Percentiles rank a stretch among this genome's conserved stretches.
Conservation (phyloP, 768 basidiomycete species). For the Gloeophyllum trabeum region DNA sequence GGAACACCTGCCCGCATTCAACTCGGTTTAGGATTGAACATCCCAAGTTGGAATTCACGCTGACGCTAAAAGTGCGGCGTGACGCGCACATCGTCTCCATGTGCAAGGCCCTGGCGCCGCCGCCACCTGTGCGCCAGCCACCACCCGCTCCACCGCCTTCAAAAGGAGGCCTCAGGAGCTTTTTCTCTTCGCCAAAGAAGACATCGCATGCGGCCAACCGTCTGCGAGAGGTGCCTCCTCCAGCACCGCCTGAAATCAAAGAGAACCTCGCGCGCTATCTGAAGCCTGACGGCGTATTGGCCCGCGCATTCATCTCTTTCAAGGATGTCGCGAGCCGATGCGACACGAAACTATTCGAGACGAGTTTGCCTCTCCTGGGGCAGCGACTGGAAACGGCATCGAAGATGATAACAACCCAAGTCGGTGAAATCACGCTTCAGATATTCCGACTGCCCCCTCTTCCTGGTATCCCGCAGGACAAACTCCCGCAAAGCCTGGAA, state of each 20-base stretch:
- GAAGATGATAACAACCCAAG: constrained; percentile 51
- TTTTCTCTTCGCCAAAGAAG: constrained; percentile 68
- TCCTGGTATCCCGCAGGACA: constrained; percentile 66
- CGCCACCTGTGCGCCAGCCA: constrained; percentile 21
- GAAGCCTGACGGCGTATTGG: constrained; percentile 79
- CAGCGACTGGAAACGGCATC: constrained; percentile 50
- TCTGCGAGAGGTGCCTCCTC: too few species aligned
- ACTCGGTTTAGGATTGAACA: constrained; percentile 62
- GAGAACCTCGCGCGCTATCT: constrained; percentile 79
- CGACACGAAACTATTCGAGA: constrained; percentile 79
- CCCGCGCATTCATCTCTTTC: constrained; percentile 80
- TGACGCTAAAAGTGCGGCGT: constrained; percentile 77
- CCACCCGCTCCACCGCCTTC: constrained; percentile 39
- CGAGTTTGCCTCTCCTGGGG: constrained; percentile 70
- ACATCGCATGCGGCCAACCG: constrained; percentile 45
- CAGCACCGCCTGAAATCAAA: constrained; percentile 20
- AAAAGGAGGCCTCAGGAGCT: constrained; percentile 58
- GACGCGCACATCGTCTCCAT: constrained; percentile 80
- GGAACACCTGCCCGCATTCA: not conserved
- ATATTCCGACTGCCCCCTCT: constrained; percentile 84
- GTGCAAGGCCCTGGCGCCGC: constrained; percentile 49
- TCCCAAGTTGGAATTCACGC: constrained; percentile 89
- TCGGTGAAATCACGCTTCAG: constrained; percentile 85
- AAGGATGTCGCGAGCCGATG: constrained; percentile 78
- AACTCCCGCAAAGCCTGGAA: constrained; percentile 86